phyloP scores from a whole-genome alignment of 257 asterid genomes.

The Jaltomata sinuosa region DNA sequence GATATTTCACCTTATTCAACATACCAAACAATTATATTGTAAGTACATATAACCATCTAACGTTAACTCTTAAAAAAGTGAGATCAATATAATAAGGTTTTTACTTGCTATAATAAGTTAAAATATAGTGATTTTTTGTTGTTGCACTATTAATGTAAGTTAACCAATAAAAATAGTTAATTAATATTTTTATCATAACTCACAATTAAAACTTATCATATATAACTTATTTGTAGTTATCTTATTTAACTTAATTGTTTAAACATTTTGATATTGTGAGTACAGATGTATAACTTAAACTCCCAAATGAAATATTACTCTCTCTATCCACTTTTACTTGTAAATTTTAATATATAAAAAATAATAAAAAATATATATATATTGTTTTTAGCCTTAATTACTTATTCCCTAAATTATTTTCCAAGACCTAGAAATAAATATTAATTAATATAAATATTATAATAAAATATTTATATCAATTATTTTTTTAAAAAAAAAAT shows the following conservation, averaged over 20 bases:
- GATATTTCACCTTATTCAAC: no score
- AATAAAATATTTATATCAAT: no score
- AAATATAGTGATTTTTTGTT: neutral
- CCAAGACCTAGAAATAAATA: no score
- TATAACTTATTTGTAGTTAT: neutral
- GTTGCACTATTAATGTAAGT: neutral
- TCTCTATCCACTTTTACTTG: no score
- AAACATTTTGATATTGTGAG: neutral
- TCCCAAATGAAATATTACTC: neutral
- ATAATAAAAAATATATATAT: no score
- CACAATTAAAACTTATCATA: neutral
- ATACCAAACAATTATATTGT: no score
- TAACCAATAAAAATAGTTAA: neutral
- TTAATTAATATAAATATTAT: no score
- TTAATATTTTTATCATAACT: neutral
- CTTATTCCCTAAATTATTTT: no score
- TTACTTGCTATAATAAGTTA: neutral
- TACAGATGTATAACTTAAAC: neutral
- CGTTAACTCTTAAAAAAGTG: neutral
- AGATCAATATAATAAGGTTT: neutral
- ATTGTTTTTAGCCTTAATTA: no score
- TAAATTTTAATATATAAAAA: no score
- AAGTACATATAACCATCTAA: no score
- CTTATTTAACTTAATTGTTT: neutral
- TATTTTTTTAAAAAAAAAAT: no score